A percentile compares a stretch with the other conserved stretches of the same genome.
Evolutionary conservation across 2,329 filamentous ascomycete species (phyloP).

Genomic region (Stromatinia cepivora): DNA sequence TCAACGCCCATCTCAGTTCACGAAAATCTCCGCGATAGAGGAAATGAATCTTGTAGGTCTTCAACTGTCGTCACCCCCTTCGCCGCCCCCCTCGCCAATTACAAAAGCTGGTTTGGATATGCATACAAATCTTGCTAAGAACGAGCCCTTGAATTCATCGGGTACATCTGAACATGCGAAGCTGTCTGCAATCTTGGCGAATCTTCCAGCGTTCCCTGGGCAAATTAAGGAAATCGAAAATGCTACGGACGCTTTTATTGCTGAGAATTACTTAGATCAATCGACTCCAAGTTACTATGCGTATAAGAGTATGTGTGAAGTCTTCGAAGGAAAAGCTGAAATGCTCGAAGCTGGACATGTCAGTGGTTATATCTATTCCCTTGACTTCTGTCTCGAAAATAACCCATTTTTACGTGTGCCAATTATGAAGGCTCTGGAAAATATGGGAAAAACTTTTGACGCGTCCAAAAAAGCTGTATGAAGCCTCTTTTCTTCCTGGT

Average conservation of each 20-base stretch:
- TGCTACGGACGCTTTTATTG: too few species aligned
- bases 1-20: background rate
- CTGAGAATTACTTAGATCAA: too few species aligned
- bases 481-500: background rate
- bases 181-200: background rate
- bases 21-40: background rate
- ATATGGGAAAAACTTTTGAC: background rate
- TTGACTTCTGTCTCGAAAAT: background rate
- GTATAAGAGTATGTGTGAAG: background rate
- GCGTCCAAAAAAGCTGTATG: background rate
- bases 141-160: too few species aligned
- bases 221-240: too few species aligned
- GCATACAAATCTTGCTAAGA: too few species aligned
- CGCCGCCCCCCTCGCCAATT: background rate
- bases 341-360: background rate
- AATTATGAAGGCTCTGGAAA: background rate
- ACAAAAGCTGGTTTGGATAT: too few species aligned
- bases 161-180: background rate
- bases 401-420: background rate
- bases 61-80: background rate
- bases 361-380: background rate
- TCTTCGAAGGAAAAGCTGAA: background rate
- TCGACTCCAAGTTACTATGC: too few species aligned
- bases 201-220: too few species aligned
- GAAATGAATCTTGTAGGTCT: background rate